These are phyloP conservation scores for Galerina sulciceps DNA, from an alignment of 768 basidiomycete species.

Conservation along the genomic window DNA sequence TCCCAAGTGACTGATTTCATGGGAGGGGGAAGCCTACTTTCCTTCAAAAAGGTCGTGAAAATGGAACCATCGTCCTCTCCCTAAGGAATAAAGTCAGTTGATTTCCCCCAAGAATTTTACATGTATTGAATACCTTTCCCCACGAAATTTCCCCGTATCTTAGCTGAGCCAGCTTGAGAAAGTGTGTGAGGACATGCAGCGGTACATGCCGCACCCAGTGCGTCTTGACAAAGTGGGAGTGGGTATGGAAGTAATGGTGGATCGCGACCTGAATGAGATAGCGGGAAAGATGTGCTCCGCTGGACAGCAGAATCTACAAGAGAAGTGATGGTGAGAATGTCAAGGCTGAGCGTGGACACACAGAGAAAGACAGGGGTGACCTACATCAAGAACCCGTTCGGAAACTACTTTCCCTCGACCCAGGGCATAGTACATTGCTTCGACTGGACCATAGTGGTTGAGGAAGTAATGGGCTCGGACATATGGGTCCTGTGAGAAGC, in stretches of 20 bases:
- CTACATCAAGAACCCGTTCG: constrained; percentile 71
- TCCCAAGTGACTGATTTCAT: constrained; percentile 67
- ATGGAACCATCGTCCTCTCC: constrained; percentile 76
- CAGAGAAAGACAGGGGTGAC: constrained; percentile 34
- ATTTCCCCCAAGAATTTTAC: constrained; percentile 1
- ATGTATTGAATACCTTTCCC: constrained; percentile 53
- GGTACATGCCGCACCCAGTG: constrained; percentile 73
- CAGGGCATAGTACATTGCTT: constrained; percentile 78
- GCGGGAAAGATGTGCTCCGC: constrained; percentile 78
- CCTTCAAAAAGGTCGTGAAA: constrained; percentile 68
- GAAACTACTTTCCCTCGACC: constrained; percentile 70
- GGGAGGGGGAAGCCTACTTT: constrained; percentile 66
- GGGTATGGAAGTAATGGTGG: constrained; percentile 78
- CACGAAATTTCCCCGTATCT: constrained; percentile 69
- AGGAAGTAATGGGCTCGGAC: constrained; percentile 82
- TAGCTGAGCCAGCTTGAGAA: constrained; percentile 60
- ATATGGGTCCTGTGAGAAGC: constrained; percentile 74
- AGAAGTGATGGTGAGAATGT: constrained; percentile 26
- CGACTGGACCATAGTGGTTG: constrained; percentile 67
- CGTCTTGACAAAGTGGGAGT: constrained; percentile 75
- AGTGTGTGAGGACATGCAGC: constrained; percentile 63
- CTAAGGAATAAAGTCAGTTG: constrained; percentile 31
- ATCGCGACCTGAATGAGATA: constrained; percentile 80
- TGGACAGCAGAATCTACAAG: constrained; percentile 68
- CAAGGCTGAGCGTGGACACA: constrained; percentile 15